phyloP scores from a whole-genome alignment of 2,329 filamentous ascomycete species.

The Talaromyces sp. region DNA sequence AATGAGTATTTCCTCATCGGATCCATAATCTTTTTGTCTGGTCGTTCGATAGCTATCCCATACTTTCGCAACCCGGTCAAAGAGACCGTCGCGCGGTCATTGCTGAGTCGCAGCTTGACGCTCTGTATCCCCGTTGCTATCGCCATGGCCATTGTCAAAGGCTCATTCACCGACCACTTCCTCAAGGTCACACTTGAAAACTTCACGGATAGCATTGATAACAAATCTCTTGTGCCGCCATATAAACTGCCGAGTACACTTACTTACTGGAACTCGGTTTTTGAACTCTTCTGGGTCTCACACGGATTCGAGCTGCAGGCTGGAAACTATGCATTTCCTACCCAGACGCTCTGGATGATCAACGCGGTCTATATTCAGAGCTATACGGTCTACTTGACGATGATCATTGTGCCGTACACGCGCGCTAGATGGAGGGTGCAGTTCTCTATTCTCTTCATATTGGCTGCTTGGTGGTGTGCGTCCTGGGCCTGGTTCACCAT shows the following conservation, averaged over 20 bases:
- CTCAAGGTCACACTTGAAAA: conserved; percentile 20
- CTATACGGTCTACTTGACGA: conserved; percentile 45
- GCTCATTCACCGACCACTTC: conserved; percentile 21
- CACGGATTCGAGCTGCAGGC: conserved; percentile 34
- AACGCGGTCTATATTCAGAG: conserved; percentile 42
- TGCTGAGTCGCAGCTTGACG: conserved; percentile 39
- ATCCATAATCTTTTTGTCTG: conserved; percentile 43
- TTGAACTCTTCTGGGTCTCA: conserved; percentile 43
- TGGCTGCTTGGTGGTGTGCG: conserved; percentile 39
- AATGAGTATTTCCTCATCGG: conserved; percentile 42
- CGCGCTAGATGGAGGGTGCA: conserved; percentile 26
- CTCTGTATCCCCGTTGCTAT: conserved; percentile 38
- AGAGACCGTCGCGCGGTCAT: conserved; percentile 30
- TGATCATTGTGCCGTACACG: conserved; percentile 43
- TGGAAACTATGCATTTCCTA: conserved; percentile 39
- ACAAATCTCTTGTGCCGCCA: conserved; percentile 31
- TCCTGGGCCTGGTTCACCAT: conserved; percentile 43
- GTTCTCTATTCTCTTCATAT: conserved; percentile 33
- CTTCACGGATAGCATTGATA: conserved; percentile 17
- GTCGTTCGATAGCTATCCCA: conserved; percentile 36
- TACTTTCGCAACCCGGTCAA: conserved; percentile 34
- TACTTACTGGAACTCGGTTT: conserved; percentile 42
- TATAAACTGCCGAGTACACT: conserved; percentile 33
- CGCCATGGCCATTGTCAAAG: conserved; percentile 34
- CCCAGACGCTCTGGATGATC: conserved; percentile 42